Conservation (phyloP, 108 stramenopile species). For the Cyclotella atomus region DNA sequence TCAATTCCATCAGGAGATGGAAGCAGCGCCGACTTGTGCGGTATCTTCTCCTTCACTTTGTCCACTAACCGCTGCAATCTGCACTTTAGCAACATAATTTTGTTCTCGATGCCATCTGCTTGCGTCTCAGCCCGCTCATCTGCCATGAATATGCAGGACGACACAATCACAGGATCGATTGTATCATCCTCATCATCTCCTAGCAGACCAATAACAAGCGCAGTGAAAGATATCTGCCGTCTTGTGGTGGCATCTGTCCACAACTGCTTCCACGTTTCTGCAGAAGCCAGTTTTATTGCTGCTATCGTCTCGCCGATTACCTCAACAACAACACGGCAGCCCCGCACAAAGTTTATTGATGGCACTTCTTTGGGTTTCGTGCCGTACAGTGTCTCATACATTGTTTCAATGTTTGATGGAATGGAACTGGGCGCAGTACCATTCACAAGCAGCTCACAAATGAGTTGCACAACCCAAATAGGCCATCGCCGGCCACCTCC, state of each 20-base stretch:
- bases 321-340: conserved; percentile 5
- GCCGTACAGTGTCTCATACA: neutral
- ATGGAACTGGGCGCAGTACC: conserved; percentile 9
- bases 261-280: conserved; percentile 20
- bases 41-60: neutral
- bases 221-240: conserved; percentile 20
- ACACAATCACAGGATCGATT: conserved; percentile 35
- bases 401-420: neutral
- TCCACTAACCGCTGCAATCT: neutral
- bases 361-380: conserved; percentile 3
- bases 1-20: conserved; percentile 9
- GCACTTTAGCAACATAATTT: neutral
- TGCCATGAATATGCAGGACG: conserved; percentile 23
- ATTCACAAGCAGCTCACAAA: conserved; percentile 26
- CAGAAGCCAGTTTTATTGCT: conserved; percentile 15
- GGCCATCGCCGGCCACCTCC: conserved; percentile 15
- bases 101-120: conserved; percentile 15
- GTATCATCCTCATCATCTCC: conserved; percentile 3
- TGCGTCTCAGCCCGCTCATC: conserved; percentile 22
- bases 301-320: conserved; percentile 21
- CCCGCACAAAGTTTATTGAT: conserved; percentile 6
- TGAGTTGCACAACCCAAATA: conserved; percentile 23
- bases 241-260: conserved; percentile 26
- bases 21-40: neutral
- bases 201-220: conserved; percentile 16